phyloP scores from a whole-genome alignment of 2,329 filamentous ascomycete species.

The Lachnellula willkommii region DNA sequence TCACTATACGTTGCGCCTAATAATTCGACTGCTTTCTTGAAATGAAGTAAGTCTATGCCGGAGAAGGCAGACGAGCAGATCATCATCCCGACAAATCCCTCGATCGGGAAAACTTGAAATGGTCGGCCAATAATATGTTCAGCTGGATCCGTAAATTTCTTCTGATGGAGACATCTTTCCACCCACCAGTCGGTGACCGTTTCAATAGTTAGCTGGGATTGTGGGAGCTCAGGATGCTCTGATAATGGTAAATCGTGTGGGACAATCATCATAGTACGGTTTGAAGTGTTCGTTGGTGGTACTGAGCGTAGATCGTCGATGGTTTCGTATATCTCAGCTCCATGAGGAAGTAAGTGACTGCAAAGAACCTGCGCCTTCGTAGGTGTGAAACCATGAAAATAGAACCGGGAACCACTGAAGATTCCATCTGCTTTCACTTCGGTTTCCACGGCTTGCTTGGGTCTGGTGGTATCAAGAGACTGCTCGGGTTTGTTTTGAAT shows the following conservation, averaged over 20 bases:
- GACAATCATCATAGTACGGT: conserved; percentile 35
- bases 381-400: conserved; percentile 38
- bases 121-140: conserved; percentile 71
- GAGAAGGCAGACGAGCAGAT: conserved; percentile 79
- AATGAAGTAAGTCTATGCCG: conserved; percentile 78
- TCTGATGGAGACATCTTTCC: conserved; percentile 78
- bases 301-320: conserved; percentile 14
- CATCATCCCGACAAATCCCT: conserved; percentile 62
- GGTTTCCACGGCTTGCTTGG: conserved; percentile 13
- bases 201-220: conserved; percentile 36
- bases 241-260: conserved; percentile 37
- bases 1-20: conserved; percentile 80
- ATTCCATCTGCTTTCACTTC: conserved; percentile 30
- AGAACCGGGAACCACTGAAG: conserved; percentile 39
- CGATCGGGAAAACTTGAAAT: conserved; percentile 64
- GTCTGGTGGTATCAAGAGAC: neutral
- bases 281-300: conserved; percentile 2
- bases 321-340: conserved; percentile 26
- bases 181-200: conserved; percentile 88
- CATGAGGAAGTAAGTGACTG: conserved; percentile 33
- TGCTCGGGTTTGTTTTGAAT: neutral
- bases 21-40: conserved; percentile 69
- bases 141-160: conserved; percentile 62
- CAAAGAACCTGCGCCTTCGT: conserved; percentile 35
- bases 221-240: conserved; percentile 29